A percentile compares a stretch with the other conserved stretches of the same genome.
phyloP scores from a whole-genome alignment of 2,329 filamentous ascomycete genomes.

The Cadophora sp. region DNA sequence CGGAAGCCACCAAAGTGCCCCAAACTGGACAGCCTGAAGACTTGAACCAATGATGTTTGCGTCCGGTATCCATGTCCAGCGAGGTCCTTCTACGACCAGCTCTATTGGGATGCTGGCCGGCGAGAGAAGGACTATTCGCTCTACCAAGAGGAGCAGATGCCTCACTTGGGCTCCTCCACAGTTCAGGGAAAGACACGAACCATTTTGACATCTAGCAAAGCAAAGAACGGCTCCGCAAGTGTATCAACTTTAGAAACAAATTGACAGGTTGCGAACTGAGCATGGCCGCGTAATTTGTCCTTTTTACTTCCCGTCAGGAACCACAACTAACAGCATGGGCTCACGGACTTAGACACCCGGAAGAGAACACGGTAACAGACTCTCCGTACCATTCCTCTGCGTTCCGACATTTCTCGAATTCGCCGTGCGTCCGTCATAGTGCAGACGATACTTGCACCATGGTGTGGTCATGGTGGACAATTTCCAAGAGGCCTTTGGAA shows the following conservation, averaged over 20 bases:
- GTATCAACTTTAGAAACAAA: neutral
- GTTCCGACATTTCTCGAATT: neutral
- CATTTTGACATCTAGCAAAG: neutral
- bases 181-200: neutral
- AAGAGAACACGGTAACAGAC: slow-evolving; percentile 48
- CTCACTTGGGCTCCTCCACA: neutral
- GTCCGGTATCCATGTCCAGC: neutral
- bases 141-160: neutral
- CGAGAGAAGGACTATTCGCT: neutral
- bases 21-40: neutral
- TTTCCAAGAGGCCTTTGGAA: neutral
- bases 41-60: neutral
- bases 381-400: neutral
- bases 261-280: neutral
- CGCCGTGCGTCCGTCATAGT: neutral
- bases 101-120: neutral
- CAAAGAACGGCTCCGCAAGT: neutral
- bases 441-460: neutral
- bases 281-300: slow-evolving; percentile 28
- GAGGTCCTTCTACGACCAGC: neutral
- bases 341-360: slow-evolving; percentile 44
- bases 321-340: slow-evolving; percentile 6
- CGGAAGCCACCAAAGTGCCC: neutral
- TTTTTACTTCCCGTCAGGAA: neutral
- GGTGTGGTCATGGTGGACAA: neutral